Evolutionary conservation across 768 basidiomycete genomes (phyloP).

Genomic region (Macrolepiota albuminosa): DNA sequence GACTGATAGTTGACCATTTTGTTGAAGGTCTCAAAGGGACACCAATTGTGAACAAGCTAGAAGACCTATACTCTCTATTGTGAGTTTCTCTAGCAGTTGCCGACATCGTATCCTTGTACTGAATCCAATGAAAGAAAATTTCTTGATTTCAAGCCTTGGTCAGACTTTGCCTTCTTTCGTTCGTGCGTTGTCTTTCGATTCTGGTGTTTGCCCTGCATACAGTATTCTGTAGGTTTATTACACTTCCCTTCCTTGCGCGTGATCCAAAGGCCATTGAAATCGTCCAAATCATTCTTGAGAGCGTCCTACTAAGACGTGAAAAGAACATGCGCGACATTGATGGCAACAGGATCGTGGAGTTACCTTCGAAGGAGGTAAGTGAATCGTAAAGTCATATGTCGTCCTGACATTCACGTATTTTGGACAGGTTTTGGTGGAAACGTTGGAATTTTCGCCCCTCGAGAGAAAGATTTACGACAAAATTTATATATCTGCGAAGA

Average conservation of each 20-base stretch:
- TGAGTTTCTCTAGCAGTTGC: conserved; percentile 21
- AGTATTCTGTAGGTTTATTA: conserved; percentile 64
- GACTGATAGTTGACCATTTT: neutral
- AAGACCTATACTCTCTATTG: conserved; percentile 87
- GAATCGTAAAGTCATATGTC: neutral
- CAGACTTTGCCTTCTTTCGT: conserved; percentile 83
- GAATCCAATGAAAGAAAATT: conserved; percentile 54
- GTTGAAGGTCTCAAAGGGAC: conserved; percentile 47
- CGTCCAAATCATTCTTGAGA: conserved; percentile 92
- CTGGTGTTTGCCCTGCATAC: neutral
- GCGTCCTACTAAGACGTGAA: conserved; percentile 81
- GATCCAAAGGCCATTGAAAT: conserved; percentile 94
- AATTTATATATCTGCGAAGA: conserved; percentile 75
- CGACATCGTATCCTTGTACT: neutral
- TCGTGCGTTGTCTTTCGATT: conserved; percentile 43
- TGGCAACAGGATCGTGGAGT: conserved; percentile 83
- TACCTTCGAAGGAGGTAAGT: conserved; percentile 78
- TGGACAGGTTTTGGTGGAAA: conserved; percentile 58
- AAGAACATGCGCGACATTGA: conserved; percentile 88
- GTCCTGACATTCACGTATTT: neutral
- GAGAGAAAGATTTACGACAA: conserved; percentile 90
- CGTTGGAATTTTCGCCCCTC: conserved; percentile 71
- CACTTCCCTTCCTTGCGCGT: conserved; percentile 83
- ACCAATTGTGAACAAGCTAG: conserved; percentile 90
- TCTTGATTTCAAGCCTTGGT: conserved; percentile 76